Percentiles rank a stretch among this genome's conserved stretches.
These are phyloP conservation scores for Chaetothyriales sp. DNA, from an alignment of 2,329 filamentous ascomycete genomes.

Conservation along the genomic window DNA sequence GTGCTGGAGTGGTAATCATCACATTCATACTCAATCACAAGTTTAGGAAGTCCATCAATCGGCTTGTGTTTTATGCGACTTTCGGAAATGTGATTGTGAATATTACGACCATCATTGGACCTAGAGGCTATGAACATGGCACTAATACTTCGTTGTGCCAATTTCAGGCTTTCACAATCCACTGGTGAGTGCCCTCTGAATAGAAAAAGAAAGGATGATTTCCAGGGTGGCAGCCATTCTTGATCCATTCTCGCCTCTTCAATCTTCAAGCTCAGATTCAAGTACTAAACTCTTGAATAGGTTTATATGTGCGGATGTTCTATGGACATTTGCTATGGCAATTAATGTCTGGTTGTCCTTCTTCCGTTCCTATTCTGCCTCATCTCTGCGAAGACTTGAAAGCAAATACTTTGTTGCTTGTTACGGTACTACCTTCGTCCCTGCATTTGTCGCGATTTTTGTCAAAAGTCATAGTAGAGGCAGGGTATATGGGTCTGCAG, in stretches of 20 bases:
- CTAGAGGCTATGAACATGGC: constrained; percentile 40
- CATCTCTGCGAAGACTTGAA: constrained; percentile 53
- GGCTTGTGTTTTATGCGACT: constrained; percentile 70
- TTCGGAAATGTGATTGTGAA: constrained; percentile 70
- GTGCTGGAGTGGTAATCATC: constrained; percentile 56
- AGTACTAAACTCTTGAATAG: constrained; percentile 27
- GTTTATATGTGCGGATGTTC: constrained; percentile 64
- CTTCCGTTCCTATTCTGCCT: constrained; percentile 56
- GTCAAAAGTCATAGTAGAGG: constrained; percentile 40
- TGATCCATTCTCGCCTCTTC: too few relatives aligned
- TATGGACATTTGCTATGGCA: constrained; percentile 72
- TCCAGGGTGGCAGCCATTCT: too few relatives aligned
- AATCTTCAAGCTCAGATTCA: neutral
- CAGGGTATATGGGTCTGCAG: constrained; percentile 59
- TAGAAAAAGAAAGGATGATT: too few relatives aligned
- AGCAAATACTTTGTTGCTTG: constrained; percentile 55
- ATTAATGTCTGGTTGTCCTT: constrained; percentile 73
- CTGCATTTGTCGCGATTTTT: constrained; percentile 55
- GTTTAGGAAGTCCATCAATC: constrained; percentile 78
- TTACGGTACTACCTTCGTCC: constrained; percentile 60
- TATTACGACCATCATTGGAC: constrained; percentile 60
- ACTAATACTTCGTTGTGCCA: constrained; percentile 51
- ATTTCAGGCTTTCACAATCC: constrained; percentile 65
- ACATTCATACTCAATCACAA: constrained; percentile 55
- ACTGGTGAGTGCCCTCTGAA: constrained; percentile 48